Base-by-base conservation (phyloP, 2,329 filamentous ascomycete genomes). In the Ophiostoma piceae region DNA sequence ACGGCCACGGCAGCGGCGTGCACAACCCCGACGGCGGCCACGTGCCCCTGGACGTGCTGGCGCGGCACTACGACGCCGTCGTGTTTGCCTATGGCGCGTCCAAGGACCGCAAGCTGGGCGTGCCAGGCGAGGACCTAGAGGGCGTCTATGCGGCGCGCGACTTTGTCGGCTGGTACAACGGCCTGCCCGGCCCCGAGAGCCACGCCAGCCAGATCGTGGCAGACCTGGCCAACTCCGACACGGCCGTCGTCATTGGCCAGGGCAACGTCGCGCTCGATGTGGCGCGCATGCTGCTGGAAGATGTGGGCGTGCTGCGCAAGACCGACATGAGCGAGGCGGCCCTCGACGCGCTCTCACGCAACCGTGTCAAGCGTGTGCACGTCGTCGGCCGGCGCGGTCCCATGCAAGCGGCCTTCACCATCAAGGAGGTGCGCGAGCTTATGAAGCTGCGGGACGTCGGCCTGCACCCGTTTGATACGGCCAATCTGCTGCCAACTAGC, bases 141-240 rank as follows among this genome's bases (percentile, higher is more conserved):
- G 92, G 92, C 2, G 88, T 98, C 22, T 90, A 93, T 77, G 97
- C 94, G 8, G 95, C 95, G 1, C 87, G 95, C 37, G 90, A 93
- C 54, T 97, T 98, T 77, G 95, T 99, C 1, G 95, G 94, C 22
- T 99, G 95, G 95, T 99, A 99, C 79, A 99, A 99, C 78, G 95
- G 95, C 2, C 84, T 97, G 2, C 95, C 95, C 0, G 91, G 96
- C 74, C 95, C 95, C 0, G 91, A 96, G 74, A 91, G 91, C 76
- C 85, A 90, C 22, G 19, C 32, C 47, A 16, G 12, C n/a, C 67
- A 29, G 22, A 60, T 74, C 12, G 82, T 85, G n/a, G 91, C 93
- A 0, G 86, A 92, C 76, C 84, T 98, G 35, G 91, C 90, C 0
- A 92, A 97, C 67, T 89, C 94, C 0, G 92, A 97, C 67, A 89